Conservation (phyloP, 805 yeast species). For the Torulaspora delbrueckii region DNA sequence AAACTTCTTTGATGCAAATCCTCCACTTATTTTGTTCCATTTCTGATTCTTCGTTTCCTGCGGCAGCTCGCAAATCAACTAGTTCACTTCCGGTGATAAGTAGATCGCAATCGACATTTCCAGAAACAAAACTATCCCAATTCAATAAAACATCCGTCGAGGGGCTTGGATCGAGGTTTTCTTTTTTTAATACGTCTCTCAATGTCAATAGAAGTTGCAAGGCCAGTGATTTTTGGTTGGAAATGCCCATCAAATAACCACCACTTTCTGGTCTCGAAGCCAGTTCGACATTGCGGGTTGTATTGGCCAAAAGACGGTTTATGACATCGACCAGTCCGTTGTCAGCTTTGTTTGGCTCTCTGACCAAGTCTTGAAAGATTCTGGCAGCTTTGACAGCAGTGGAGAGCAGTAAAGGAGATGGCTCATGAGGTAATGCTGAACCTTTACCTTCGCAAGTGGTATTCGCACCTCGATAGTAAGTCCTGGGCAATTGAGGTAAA, state of each 20-base stretch:
- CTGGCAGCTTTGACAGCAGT: slow-evolving; percentile 21
- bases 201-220: slow-evolving; percentile 47
- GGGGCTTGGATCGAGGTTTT: background rate
- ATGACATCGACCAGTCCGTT: slow-evolving; percentile 25
- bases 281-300: slow-evolving; percentile 63
- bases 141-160: background rate
- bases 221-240: slow-evolving; percentile 56
- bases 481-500: slow-evolving; percentile 51
- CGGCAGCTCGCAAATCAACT: background rate
- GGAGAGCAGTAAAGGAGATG: slow-evolving; percentile 6
- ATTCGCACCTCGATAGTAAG: slow-evolving; percentile 5
- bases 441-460: slow-evolving; percentile 9
- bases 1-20: slow-evolving; percentile 7
- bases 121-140: slow-evolving; percentile 9
- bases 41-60: background rate
- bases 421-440: background rate
- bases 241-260: slow-evolving; percentile 50
- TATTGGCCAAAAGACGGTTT: slow-evolving; percentile 42
- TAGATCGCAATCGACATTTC: slow-evolving; percentile 8
- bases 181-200: slow-evolving; percentile 12
- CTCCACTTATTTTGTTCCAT: background rate
- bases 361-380: slow-evolving; percentile 17
- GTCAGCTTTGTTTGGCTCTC: background rate
- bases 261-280: slow-evolving; percentile 43
- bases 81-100: slow-evolving; percentile 8